Evolutionary conservation across 257 asterid species (phyloP).

Genomic region (Handroanthus guayacan): DNA sequence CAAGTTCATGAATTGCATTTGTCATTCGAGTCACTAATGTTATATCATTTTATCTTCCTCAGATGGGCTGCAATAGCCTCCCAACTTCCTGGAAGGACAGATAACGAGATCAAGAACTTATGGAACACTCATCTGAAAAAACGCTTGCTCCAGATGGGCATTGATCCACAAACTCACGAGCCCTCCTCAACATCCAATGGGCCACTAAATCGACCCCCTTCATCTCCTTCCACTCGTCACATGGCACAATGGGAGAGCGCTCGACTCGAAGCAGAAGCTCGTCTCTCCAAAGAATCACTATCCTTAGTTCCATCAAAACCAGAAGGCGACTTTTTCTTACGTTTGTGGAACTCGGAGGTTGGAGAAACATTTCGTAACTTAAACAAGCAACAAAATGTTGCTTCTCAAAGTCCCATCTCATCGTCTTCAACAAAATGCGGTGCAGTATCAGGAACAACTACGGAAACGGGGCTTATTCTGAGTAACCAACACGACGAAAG

Average conservation of each 20-base stretch:
- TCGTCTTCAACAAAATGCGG: neutral
- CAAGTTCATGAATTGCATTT: neutral
- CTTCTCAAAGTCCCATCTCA: constrained; percentile 32
- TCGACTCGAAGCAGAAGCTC: constrained; percentile 83
- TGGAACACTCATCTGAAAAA: constrained; percentile 93
- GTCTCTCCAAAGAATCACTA: constrained; percentile 66
- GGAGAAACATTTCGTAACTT: constrained; percentile 69
- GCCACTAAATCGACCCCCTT: constrained; percentile 34
- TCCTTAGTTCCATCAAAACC: constrained; percentile 42
- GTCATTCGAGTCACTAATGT: neutral
- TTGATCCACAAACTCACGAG: constrained; percentile 82
- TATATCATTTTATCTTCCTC: neutral
- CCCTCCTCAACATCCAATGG: constrained; percentile 41
- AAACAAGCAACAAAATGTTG: constrained; percentile 30
- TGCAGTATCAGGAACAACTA: neutral
- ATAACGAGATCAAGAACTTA: constrained; percentile 89
- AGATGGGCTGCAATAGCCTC: constrained; percentile 97
- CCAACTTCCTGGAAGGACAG: constrained; percentile 85
- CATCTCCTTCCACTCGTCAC: constrained; percentile 70
- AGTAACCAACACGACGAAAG: neutral
- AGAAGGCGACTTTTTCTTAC: constrained; percentile 65
- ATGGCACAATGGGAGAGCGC: constrained; percentile 95
- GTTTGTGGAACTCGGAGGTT: constrained; percentile 84
- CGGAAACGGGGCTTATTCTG: neutral
- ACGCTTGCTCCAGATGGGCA: constrained; percentile 71